Conservation (phyloP, 2,329 filamentous ascomycete species). For the Cercospora sp. region DNA sequence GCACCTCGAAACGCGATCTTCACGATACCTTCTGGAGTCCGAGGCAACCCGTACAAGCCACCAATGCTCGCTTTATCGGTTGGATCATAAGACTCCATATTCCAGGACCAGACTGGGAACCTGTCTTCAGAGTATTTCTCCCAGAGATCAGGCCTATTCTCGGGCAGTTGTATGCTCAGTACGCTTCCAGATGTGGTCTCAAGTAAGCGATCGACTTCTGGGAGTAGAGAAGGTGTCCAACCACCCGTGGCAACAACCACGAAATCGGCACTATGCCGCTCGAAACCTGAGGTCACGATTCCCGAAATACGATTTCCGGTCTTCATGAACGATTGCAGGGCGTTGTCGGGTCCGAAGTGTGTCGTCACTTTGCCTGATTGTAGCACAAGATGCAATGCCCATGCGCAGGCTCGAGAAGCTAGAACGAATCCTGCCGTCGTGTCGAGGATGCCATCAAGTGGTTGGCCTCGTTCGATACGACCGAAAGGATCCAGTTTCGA, state of each 20-base stretch:
- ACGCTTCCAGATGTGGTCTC: conserved; percentile 54
- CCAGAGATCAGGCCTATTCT: conserved; percentile 41
- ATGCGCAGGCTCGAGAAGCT: conserved; percentile 22
- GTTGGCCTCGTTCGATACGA: conserved; percentile 13
- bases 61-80: conserved; percentile 12
- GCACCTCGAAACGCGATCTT: conserved; percentile 34
- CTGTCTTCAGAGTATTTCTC: conserved; percentile 44
- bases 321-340: conserved; percentile 19
- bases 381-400: conserved; percentile 22
- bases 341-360: conserved; percentile 20
- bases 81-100: conserved; percentile 21
- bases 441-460: conserved; percentile 24
- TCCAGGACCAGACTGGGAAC: conserved; percentile 49
- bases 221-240: conserved; percentile 46
- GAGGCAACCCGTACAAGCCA: conserved; percentile 31
- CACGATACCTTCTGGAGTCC: conserved; percentile 28
- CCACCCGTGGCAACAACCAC: conserved; percentile 34
- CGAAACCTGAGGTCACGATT: conserved; percentile 42
- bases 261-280: conserved; percentile 41
- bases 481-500: conserved; percentile 26
- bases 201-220: conserved; percentile 38
- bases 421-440: conserved; percentile 27
- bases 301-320: conserved; percentile 17
- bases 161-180: conserved; percentile 48
- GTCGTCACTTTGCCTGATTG: conserved; percentile 17